Evolutionary conservation across 108 stramenopile species (phyloP), one percentile per base, ranked within the genome.

Genomic region (Nitzschia sp.): DNA sequence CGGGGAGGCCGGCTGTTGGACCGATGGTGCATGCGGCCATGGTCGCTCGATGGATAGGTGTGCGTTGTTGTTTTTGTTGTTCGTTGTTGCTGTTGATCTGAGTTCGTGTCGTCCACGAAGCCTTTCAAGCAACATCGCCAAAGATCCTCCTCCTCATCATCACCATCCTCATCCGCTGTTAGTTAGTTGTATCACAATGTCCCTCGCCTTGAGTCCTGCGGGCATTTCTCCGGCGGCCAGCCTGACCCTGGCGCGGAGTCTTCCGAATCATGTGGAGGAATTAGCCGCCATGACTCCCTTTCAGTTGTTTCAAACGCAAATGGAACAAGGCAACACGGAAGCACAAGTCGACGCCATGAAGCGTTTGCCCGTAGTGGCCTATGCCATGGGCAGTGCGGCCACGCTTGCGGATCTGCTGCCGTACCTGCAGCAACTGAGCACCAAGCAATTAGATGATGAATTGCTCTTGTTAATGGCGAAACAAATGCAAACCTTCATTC

Each of bases 341-440:
- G 86, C 89, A 0, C 83, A 86, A 25, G 84, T 95, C 46, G 91
- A 95, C 56, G 91, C 91, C 45, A 95, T 95, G 94, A 86, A 88
- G 61, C 88, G 89, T 35, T 69, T 95, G 26, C 73, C 77, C 19
- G 79, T 95, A 25, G 94, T 95, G 11, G 90, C 88, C 21, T 82
- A 74, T 63, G 89, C 94, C 47, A 83, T 92, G 68, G 90, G 90
- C 17, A 69, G 70, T 9, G 82, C 84, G 9, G 77, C 72, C n/a
- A 83, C 82, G 5, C 61, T 79, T 24, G 35, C 21, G 13, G 76
- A 76, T 32, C 70, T 95, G 34, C 34, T 95, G 9, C 93, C 93
- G 0, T 95, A 88, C 69, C 70, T 91, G 68, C 56, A 67, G 28
- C 71, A 78, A 30, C 35, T 90, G n/a, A 72, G 79, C 15, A 62